Evolutionary conservation across 2,329 filamentous ascomycete genomes (phyloP), one percentile per base, ranked within the genome.

Genomic region (Aspergillus sergii): DNA sequence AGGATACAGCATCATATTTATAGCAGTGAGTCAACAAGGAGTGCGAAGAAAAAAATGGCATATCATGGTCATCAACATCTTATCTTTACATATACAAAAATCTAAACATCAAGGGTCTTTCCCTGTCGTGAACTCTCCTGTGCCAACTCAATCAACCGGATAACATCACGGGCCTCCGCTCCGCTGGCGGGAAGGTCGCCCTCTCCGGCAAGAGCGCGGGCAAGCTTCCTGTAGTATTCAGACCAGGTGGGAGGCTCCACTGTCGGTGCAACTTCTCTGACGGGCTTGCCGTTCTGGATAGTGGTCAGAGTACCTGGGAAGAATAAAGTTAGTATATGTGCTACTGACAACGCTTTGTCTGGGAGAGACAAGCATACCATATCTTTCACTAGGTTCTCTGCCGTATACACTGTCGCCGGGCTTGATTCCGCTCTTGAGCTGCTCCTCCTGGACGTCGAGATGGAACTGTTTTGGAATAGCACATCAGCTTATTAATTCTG

Each of bases 361-460:
- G 14, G 34, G 28, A 9, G 21, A 36, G 10, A n/a, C 4, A 48
- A 21, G 55, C 63, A 74, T 84, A 66, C 89, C 88, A 59, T 86
- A 85, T 68, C 83, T 82, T 45, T 85, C 81, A 57, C 82, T 79
- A 11, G 83, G 80, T 71, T 94, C 91, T 45, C 85, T 75, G 2
- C 89, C 92, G 71, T 92, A 94, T 4, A 80, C 84, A 4, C 82
- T 74, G 61, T 91, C 88, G 0, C 83, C 83, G 8, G 88, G 87
- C 74, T 82, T 84, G 68, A 86, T 76, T 10, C 91, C 91, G 2
- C 79, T 82, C 75, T 86, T 86, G 59, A 94, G 83, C 75, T 93
- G 90, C 61, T 89, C 86, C 79, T 95, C 92, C 77, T 94, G 91
- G 1, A 87, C 81, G 74, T 95, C 92, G 2, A 94, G 82, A 59